Percentiles rank a stretch among this genome's conserved stretches.
These are phyloP conservation scores for Haberlea rhodopensis DNA, from an alignment of 257 asterid species.

Conservation along the genomic window DNA sequence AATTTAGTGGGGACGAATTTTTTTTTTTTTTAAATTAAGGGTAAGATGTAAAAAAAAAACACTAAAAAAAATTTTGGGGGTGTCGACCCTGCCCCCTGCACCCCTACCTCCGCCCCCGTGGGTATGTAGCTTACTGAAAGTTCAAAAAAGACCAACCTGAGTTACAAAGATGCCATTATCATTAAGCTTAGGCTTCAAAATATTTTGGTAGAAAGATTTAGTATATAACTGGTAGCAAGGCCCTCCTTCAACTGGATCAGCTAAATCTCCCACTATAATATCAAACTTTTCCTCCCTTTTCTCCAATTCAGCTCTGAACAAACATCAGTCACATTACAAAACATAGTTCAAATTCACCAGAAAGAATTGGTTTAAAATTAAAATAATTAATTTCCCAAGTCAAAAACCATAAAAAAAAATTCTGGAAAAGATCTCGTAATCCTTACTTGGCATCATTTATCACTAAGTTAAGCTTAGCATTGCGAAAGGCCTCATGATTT, in stretches of 20 bases:
- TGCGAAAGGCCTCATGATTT: slow-evolving; percentile 73
- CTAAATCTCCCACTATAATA: slow-evolving; percentile 86
- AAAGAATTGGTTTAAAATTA: background rate
- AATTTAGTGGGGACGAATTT: too few relatives aligned
- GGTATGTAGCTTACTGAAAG: too few relatives aligned
- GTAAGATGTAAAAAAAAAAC: too few relatives aligned
- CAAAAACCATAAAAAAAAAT: too few relatives aligned
- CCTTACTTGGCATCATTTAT: slow-evolving; percentile 88
- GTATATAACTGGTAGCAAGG: slow-evolving; percentile 95
- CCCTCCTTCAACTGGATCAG: slow-evolving; percentile 98
- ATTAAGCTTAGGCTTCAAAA: slow-evolving; percentile 79
- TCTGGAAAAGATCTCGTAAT: too few relatives aligned
- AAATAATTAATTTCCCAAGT: background rate
- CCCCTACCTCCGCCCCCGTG: too few relatives aligned
- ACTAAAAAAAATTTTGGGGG: too few relatives aligned
- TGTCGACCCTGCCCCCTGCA: too few relatives aligned
- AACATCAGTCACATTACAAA: background rate
- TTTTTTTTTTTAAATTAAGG: too few relatives aligned
- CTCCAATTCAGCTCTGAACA: slow-evolving; percentile 71
- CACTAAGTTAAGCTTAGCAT: slow-evolving; percentile 73
- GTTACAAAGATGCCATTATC: slow-evolving; percentile 79
- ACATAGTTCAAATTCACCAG: background rate
- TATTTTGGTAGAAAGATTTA: slow-evolving; percentile 70
- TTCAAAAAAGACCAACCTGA: slow-evolving; percentile 63
- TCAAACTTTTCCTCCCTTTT: slow-evolving; percentile 72